phyloP scores from a whole-genome alignment of 2,329 filamentous ascomycete genomes.

The Fusarium sacchari region DNA sequence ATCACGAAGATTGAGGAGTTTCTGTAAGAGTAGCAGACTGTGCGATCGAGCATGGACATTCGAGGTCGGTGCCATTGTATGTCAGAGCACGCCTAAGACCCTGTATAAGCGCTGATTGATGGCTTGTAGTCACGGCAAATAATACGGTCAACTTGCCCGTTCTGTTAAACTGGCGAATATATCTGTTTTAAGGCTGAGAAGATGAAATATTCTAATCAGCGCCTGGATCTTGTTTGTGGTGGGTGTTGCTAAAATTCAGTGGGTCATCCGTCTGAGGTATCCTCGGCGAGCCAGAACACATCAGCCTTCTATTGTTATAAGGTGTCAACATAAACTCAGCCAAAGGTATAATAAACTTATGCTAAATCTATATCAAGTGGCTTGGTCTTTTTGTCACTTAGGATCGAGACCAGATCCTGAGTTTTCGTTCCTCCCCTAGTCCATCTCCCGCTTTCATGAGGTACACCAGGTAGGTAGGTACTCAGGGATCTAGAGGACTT shows the following conservation, averaged over 20 bases:
- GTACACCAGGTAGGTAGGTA: neutral
- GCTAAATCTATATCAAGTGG: neutral
- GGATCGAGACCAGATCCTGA: neutral
- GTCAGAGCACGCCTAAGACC: neutral
- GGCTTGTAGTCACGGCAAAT: too few relatives aligned
- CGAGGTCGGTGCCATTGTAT: conserved; percentile 64
- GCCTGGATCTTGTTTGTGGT: conserved; percentile 17
- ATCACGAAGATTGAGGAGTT: conserved; percentile 81
- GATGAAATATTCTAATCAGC: conserved; percentile 4
- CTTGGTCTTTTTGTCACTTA: neutral
- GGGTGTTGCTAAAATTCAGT: conserved; percentile 34
- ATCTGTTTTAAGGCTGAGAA: neutral
- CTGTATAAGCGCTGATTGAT: neutral
- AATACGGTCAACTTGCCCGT: neutral
- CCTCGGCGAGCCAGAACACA: neutral
- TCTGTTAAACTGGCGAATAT: neutral
- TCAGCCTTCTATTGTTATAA: neutral
- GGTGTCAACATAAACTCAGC: neutral
- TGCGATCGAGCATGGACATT: conserved; percentile 80
- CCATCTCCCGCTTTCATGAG: neutral
- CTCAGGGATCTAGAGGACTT: neutral
- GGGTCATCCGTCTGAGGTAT: conserved; percentile 13
- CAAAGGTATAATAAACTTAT: neutral
- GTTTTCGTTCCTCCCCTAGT: neutral
- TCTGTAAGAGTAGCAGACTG: conserved; percentile 84